Evolutionary conservation across 257 asterid species (phyloP), one percentile per base, ranked within the genome.

Genomic region (Catharanthus roseus): DNA sequence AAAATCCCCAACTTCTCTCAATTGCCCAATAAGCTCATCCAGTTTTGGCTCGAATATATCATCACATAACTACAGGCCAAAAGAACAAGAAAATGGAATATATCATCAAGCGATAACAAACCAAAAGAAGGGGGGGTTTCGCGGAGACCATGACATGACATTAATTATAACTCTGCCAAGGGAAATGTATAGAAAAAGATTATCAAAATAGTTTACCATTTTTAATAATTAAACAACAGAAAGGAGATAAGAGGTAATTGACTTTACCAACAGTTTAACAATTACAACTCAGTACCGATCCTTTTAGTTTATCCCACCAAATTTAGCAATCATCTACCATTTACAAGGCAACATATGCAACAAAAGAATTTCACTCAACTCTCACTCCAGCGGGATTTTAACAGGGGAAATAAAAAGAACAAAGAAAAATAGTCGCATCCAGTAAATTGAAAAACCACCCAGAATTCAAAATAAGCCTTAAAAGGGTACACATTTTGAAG

Each of bases 1-100:
- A 73, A 82, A 39, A 28, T 92, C 96, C 57, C 85, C 86, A 66
- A 86, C 77, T 78, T 91, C 92, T 74, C 75, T 86, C 81, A 89
- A 72, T 73, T 83, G 85, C 29, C 75, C 78, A 64, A 86, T 75
- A 73, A 91, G 71, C 75, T 89, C 93, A 74, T 83, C 96, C 81
- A 91, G 71, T 21, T 90, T 82, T 29, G 96, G 97, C 88, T 95
- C 97, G 47, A 91, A 84, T 77, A 89, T 85, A 74, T 84, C 81
- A 71, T 86, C 96, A 65, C 85, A 90, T 33, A 90, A 83, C 98
- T 90, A 56, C 42, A 53, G 33, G 36, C 26, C 26, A 18, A 66
- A n/a, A 45, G 24, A 16, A 18, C 28, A 38, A 38, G 42, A 42
- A 42, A 10, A 10, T 4, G 5, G 9, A 38, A 38, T 38, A 38